These are phyloP conservation scores for Whalleya microplaca DNA, from an alignment of 2,329 filamentous ascomycete species.

Conservation along the genomic window DNA sequence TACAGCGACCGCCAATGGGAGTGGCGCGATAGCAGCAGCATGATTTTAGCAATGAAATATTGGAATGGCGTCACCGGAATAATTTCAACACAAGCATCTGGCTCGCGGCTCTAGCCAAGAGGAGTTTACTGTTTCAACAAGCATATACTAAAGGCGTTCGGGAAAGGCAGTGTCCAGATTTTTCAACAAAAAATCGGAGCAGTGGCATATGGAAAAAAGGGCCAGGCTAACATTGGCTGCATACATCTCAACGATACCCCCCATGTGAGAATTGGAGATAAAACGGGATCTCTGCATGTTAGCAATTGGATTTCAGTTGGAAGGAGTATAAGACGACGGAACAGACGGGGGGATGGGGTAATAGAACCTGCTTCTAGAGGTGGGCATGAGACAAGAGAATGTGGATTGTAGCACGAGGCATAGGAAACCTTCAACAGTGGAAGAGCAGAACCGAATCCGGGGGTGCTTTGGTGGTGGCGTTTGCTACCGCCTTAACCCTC, in stretches of 20 bases:
- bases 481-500: not conserved
- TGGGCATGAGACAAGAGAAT: not conserved
- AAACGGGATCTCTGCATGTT: conserved; percentile 1
- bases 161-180: conserved; percentile 33
- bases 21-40: conserved; percentile 15
- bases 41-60: conserved; percentile 25
- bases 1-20: conserved; percentile 20
- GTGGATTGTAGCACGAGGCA: not conserved
- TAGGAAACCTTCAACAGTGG: not conserved
- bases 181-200: conserved; percentile 41
- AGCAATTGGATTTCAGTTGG: not conserved
- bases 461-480: not conserved
- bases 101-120: conserved; percentile 24
- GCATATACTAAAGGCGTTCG: conserved; percentile 38
- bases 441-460: not conserved
- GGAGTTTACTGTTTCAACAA: conserved; percentile 39
- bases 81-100: conserved; percentile 39
- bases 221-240: conserved; percentile 35
- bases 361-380: too few relatives aligned
- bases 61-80: conserved; percentile 37
- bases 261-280: conserved; percentile 24
- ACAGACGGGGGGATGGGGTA: too few relatives aligned
- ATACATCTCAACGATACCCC: conserved; percentile 50
- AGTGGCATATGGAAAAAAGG: conserved; percentile 33
- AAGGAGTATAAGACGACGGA: not conserved